Percentiles rank a stretch among this genome's conserved stretches.
Evolutionary conservation across 805 yeast genomes (phyloP).

Genomic region (Lachancea thermotolerans): DNA sequence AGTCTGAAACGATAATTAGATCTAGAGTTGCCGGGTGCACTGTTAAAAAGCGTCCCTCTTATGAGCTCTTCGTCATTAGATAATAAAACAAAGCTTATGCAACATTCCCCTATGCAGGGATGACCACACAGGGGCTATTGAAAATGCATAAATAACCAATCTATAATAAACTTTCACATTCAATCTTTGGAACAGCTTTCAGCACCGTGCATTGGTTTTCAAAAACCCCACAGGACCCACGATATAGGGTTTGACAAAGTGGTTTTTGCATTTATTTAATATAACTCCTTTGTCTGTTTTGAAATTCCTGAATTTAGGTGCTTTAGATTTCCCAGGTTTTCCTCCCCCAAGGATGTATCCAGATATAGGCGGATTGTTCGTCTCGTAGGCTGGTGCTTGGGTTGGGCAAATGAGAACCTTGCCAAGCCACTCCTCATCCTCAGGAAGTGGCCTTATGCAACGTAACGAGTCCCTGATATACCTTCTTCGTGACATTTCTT

Average conservation of each 20-base stretch:
- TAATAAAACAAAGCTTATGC: too few species aligned
- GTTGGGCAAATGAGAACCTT: slow-evolving; percentile 35
- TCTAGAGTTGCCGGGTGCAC: too few species aligned
- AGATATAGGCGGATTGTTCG: slow-evolving; percentile 22
- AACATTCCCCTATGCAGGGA: too few species aligned
- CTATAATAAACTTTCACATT: too few species aligned
- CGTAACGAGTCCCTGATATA: slow-evolving; percentile 46
- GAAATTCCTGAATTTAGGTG: slow-evolving; percentile 5
- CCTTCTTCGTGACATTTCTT: slow-evolving; percentile 34
- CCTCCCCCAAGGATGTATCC: slow-evolving; percentile 7
- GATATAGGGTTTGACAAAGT: slow-evolving; percentile 22
- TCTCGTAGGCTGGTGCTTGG: slow-evolving; percentile 18
- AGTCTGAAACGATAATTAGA: too few species aligned
- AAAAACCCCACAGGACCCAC: slow-evolving; percentile 29
- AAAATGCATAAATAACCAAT: too few species aligned
- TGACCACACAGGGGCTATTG: too few species aligned
- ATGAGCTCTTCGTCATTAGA: too few species aligned
- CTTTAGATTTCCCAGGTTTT: slow-evolving; percentile 2
- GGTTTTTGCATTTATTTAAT: slow-evolving; percentile 21
- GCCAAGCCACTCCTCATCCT: slow-evolving; percentile 49
- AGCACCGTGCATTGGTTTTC: slow-evolving; percentile 11
- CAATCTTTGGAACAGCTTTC: background rate
- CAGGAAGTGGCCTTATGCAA: slow-evolving; percentile 48
- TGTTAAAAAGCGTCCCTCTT: too few species aligned
- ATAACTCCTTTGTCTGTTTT: slow-evolving; percentile 8